phyloP scores from a whole-genome alignment of 768 basidiomycete species.

The Basidioascus undulatus region DNA sequence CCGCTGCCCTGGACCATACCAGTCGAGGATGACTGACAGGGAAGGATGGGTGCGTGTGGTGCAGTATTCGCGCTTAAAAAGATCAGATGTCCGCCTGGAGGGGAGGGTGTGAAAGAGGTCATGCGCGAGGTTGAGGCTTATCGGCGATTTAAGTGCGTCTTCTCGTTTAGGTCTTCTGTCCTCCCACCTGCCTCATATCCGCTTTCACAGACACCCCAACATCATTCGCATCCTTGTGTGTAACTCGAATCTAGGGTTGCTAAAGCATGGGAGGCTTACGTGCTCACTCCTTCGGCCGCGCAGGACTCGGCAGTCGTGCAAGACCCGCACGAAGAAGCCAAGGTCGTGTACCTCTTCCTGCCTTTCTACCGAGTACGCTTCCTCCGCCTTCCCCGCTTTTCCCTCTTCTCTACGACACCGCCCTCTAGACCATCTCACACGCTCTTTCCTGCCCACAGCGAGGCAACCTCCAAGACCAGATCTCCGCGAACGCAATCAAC shows the following conservation, averaged over 20 bases:
- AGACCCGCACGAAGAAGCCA: constrained; percentile 75
- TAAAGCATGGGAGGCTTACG: constrained; percentile 2
- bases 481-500: constrained; percentile 63
- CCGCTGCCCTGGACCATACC: constrained; percentile 45
- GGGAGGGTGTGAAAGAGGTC: constrained; percentile 40
- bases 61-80: constrained; percentile 75
- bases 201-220: constrained; percentile 50
- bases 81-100: constrained; percentile 72
- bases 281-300: background rate
- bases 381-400: background rate
- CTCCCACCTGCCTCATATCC: background rate
- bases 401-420: background rate
- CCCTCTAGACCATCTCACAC: background rate
- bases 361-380: constrained; percentile 42
- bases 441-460: constrained; percentile 26
- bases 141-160: constrained; percentile 63
- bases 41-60: constrained; percentile 10
- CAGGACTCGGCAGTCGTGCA: constrained; percentile 87
- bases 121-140: constrained; percentile 39
- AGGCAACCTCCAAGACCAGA: constrained; percentile 86
- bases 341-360: constrained; percentile 87
- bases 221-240: constrained; percentile 77
- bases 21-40: constrained; percentile 36
- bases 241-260: constrained; percentile 10
- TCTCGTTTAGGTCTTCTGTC: background rate